phyloP scores from a whole-genome alignment of 352 stramenopile genomes.

The Thraustochytrium sp. region DNA sequence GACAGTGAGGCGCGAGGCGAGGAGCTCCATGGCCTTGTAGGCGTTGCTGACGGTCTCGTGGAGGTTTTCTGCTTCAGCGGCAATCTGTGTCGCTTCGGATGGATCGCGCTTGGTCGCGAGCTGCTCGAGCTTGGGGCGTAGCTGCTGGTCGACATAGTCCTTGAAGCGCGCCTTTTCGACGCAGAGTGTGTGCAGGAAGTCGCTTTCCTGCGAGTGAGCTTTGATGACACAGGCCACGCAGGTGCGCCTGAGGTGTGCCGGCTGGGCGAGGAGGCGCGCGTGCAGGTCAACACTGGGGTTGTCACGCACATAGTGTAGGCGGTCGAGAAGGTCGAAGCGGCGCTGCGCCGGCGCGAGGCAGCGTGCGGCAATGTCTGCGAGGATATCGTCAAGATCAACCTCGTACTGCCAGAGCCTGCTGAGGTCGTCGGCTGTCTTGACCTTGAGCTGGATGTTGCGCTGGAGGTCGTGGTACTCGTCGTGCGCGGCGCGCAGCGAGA shows the following conservation, averaged over 20 bases:
- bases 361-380: background rate
- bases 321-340: background rate
- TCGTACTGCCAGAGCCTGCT: slow-evolving; percentile 32
- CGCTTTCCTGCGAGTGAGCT: background rate
- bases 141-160: background rate
- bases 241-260: background rate
- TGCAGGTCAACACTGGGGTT: background rate
- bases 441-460: background rate
- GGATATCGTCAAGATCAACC: background rate
- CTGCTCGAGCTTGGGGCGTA: background rate
- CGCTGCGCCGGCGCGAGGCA: background rate
- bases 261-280: background rate
- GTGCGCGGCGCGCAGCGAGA: background rate
- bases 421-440: slow-evolving; percentile 23
- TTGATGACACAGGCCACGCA: background rate
- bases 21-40: background rate
- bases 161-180: slow-evolving; percentile 42
- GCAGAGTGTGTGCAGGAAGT: background rate
- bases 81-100: background rate
- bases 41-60: background rate
- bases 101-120: background rate
- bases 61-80: slow-evolving; percentile 1
- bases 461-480: background rate
- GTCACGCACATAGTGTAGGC: background rate
- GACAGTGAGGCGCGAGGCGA: slow-evolving; percentile 2